Evolutionary conservation across 164 flowering plant genomes (phyloP).

Genomic region (Sextonia rubra): DNA sequence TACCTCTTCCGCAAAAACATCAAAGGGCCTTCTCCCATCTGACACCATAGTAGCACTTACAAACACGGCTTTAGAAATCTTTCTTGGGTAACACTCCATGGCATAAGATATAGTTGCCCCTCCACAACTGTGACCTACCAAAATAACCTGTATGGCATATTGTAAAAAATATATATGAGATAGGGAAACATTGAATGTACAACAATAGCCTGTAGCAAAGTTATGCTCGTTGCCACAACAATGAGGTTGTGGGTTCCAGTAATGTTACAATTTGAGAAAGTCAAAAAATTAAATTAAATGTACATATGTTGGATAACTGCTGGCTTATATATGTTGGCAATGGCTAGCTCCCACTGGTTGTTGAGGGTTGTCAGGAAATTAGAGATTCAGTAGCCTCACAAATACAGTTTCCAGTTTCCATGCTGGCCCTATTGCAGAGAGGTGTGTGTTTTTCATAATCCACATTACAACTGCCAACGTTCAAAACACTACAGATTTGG

Average conservation of each 20-base stretch:
- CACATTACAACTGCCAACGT: not conserved
- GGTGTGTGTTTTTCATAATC: no score
- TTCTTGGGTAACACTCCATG: conserved; percentile 65
- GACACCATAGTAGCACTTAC: conserved; percentile 90
- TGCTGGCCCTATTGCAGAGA: not conserved
- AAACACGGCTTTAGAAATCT: conserved; percentile 81
- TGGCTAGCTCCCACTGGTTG: not conserved
- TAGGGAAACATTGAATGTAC: not conserved
- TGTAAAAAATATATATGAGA: no score
- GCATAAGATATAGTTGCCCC: conserved; percentile 94
- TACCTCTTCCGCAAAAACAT: conserved; percentile 90
- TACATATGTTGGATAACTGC: no score
- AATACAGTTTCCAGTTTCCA: not conserved
- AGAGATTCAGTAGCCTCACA: not conserved
- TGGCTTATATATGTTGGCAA: not conserved
- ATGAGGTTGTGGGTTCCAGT: no score
- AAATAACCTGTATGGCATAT: conserved; percentile 57
- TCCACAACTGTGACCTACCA: conserved; percentile 94
- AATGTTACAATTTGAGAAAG: no score
- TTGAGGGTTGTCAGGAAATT: not conserved
- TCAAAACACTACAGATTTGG: not conserved
- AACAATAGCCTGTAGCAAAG: no score
- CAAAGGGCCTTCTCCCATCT: conserved; percentile 85
- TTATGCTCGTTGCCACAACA: no score
- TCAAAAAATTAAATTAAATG: not conserved